Evolutionary conservation across 768 basidiomycete genomes (phyloP).

Genomic region (Russula sp.): DNA sequence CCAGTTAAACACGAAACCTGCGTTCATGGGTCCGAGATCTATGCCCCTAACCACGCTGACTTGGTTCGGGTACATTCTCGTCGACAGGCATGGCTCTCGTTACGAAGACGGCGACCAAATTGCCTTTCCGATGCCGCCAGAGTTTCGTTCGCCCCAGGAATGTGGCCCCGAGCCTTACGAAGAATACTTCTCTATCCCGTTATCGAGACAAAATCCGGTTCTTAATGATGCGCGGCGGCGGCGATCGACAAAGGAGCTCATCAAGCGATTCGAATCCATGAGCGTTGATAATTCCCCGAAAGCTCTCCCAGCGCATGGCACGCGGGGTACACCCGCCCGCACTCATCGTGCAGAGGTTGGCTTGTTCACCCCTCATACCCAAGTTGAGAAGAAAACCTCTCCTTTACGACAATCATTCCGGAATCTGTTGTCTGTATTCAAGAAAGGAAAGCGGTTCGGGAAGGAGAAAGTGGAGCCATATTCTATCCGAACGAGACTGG

Average conservation of each 20-base stretch:
- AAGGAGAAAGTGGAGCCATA: conserved; percentile 32
- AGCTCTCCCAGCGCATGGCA: neutral
- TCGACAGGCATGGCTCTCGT: conserved; percentile 1
- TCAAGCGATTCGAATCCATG: conserved; percentile 53
- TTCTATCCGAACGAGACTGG: conserved; percentile 17
- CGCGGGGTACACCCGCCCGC: conserved; percentile 26
- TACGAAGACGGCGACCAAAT: conserved; percentile 15
- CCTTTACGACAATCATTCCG: conserved; percentile 63
- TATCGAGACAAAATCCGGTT: neutral
- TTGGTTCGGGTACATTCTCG: conserved; percentile 19
- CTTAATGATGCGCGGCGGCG: conserved; percentile 17
- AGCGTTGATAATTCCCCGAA: conserved; percentile 14
- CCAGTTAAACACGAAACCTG: conserved; percentile 4
- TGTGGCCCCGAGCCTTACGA: conserved; percentile 28
- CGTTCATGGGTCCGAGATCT: conserved; percentile 19
- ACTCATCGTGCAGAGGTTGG: conserved; percentile 27
- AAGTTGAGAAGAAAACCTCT: conserved; percentile 48
- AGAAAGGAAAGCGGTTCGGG: conserved; percentile 41
- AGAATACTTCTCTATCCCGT: conserved; percentile 28
- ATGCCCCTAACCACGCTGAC: conserved; percentile 13
- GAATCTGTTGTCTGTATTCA: conserved; percentile 61
- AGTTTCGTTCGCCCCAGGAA: conserved; percentile 25
- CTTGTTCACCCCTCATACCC: conserved; percentile 30
- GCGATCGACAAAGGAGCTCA: conserved; percentile 49
- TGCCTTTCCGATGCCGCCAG: conserved; percentile 21